Evolutionary conservation across 257 asterid species (phyloP).

Genomic region (Solanum acaule): DNA sequence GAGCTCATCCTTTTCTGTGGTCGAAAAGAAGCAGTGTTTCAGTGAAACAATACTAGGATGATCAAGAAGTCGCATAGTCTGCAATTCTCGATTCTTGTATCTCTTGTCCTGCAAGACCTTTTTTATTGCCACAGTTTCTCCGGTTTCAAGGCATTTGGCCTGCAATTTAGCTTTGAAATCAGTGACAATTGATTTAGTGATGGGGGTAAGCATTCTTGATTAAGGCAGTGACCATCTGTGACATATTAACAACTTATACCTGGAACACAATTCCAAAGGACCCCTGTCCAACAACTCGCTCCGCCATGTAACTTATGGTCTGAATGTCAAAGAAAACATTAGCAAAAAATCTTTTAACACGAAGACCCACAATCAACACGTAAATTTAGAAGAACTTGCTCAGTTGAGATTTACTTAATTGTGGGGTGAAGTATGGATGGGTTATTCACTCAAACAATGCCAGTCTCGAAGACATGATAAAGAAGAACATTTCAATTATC

Average conservation of each 20-base stretch:
- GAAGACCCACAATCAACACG: not conserved
- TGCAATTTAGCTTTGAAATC: slow-evolving; percentile 5
- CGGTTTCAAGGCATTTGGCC: slow-evolving; percentile 82
- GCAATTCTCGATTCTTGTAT: slow-evolving; percentile 72
- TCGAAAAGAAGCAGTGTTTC: slow-evolving; percentile 77
- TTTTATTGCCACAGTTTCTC: slow-evolving; percentile 71
- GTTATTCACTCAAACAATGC: not conserved
- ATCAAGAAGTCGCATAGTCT: slow-evolving; percentile 75
- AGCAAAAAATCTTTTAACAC: not conserved
- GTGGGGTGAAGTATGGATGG: not conserved
- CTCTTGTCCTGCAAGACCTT: slow-evolving; percentile 80
- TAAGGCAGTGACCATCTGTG: not conserved
- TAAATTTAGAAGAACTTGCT: not conserved
- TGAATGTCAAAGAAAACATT: slow-evolving; percentile 9
- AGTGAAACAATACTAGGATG: slow-evolving; percentile 74
- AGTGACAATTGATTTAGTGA: not conserved
- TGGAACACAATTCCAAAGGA: slow-evolving; percentile 90
- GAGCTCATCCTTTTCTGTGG: slow-evolving; percentile 72
- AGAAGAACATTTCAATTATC: not conserved
- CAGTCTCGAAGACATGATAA: not conserved
- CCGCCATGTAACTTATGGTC: slow-evolving; percentile 90
- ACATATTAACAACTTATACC: slow-evolving; percentile 19
- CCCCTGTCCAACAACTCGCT: slow-evolving; percentile 85
- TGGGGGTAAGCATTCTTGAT: not conserved
- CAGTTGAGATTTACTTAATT: not conserved